Conservation (phyloP, 257 asterid species). For the Verbena officinalis region DNA sequence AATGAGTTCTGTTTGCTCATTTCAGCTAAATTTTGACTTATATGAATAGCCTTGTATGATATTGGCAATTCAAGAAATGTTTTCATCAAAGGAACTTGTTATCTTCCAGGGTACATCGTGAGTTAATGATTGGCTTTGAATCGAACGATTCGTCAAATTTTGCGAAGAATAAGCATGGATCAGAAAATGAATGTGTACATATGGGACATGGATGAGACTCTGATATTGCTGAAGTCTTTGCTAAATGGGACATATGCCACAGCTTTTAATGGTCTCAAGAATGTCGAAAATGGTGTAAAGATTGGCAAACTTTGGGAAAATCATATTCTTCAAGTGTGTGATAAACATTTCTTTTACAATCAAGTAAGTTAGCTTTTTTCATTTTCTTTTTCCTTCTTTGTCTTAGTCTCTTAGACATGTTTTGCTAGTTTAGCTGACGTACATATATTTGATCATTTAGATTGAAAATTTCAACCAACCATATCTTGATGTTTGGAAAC, state of each 20-base stretch:
- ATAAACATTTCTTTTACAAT: conserved; percentile 81
- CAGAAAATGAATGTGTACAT: conserved; percentile 72
- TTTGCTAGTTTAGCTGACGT: conserved; percentile 28
- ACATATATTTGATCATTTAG: conserved; percentile 38
- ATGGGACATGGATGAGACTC: conserved; percentile 99
- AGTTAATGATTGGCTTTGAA: conserved; percentile 17
- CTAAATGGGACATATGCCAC: conserved; percentile 73
- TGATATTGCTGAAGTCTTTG: conserved; percentile 82
- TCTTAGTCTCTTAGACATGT: background rate
- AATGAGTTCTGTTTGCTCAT: background rate
- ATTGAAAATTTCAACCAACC: conserved; percentile 85
- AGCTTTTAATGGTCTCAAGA: conserved; percentile 66
- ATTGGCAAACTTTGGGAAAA: conserved; percentile 86
- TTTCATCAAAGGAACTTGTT: conserved; percentile 1
- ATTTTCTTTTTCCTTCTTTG: background rate
- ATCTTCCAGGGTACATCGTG: conserved; percentile 23
- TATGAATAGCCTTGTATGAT: background rate
- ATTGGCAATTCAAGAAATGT: conserved; percentile 21
- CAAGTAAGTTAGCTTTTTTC: conserved; percentile 47
- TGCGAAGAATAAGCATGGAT: conserved; percentile 45
- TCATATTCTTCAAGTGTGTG: conserved; percentile 82
- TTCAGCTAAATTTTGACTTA: background rate
- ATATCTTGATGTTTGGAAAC: conserved; percentile 61
- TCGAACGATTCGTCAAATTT: conserved; percentile 12
- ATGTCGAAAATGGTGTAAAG: conserved; percentile 60